Evolutionary conservation across 208 protist genomes (phyloP).

Genomic region (Angomonas ambiguus): DNA sequence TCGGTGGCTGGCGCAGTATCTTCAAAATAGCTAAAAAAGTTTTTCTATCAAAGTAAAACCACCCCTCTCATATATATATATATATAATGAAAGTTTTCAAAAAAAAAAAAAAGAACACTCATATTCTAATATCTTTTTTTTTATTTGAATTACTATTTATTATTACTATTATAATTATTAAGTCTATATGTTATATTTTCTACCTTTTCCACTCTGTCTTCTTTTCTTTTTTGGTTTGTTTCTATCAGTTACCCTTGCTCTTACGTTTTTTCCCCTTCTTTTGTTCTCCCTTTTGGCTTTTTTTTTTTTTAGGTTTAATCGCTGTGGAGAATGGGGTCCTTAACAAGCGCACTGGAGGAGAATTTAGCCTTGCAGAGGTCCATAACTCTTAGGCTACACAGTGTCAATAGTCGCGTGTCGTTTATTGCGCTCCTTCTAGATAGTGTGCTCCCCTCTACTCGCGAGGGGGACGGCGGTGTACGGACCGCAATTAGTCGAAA

Average conservation of each 20-base stretch:
- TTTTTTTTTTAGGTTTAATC: too few relatives aligned
- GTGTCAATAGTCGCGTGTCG: too few relatives aligned
- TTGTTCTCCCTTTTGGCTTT: too few relatives aligned
- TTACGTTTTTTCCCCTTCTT: not conserved
- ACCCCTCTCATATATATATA: not conserved
- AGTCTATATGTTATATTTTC: not conserved
- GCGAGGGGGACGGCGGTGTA: too few relatives aligned
- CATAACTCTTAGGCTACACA: too few relatives aligned
- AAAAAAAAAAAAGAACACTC: not conserved
- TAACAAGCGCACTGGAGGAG: too few relatives aligned
- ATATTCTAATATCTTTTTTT: not conserved
- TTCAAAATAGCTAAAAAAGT: constrained; percentile 74
- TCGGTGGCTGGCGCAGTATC: constrained; percentile 93
- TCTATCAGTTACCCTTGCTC: not conserved
- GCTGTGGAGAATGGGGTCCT: too few relatives aligned
- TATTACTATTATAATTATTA: constrained; percentile 2
- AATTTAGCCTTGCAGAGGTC: too few relatives aligned
- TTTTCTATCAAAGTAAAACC: not conserved
- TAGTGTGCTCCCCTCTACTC: too few relatives aligned
- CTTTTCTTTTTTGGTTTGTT: not conserved
- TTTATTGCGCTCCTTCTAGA: too few relatives aligned
- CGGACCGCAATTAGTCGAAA: too few relatives aligned
- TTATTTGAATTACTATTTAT: not conserved
- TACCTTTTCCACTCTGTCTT: not conserved
- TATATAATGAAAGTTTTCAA: not conserved